Conservation (phyloP, 176 grass and related monocot species). For the Tillandsia leiboldiana region DNA sequence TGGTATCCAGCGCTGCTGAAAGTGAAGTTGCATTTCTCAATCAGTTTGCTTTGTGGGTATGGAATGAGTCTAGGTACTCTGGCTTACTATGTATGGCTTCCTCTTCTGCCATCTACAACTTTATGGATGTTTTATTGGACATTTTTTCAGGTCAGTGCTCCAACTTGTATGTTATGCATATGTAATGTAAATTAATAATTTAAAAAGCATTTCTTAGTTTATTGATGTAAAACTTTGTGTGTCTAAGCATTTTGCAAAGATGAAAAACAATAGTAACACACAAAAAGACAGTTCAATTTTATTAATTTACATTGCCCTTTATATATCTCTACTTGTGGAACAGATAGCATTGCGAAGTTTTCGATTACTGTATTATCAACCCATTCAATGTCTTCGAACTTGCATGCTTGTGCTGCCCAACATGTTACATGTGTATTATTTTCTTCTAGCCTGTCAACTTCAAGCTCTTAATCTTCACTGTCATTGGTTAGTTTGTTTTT, state of each 20-base stretch:
- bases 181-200: not conserved
- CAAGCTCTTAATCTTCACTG: no score
- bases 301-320: no score
- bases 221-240: not conserved
- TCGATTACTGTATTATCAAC: no score
- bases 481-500: no score
- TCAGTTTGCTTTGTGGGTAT: conserved; percentile 15
- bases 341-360: no score
- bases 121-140: conserved; percentile 15
- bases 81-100: conserved; percentile 14
- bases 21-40: conserved; percentile 8
- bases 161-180: not conserved
- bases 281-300: no score
- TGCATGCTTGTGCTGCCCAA: no score
- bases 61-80: conserved; percentile 20
- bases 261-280: no score
- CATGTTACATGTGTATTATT: no score
- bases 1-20: not conserved
- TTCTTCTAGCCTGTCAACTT: no score
- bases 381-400: no score
- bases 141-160: conserved; percentile 13
- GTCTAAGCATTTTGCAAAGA: not conserved
- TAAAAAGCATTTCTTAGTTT: not conserved
- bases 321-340: no score
- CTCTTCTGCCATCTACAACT: conserved; percentile 19